Evolutionary conservation across 331 rosid genomes (phyloP).

Genomic region (Stylosanthes scabra): DNA sequence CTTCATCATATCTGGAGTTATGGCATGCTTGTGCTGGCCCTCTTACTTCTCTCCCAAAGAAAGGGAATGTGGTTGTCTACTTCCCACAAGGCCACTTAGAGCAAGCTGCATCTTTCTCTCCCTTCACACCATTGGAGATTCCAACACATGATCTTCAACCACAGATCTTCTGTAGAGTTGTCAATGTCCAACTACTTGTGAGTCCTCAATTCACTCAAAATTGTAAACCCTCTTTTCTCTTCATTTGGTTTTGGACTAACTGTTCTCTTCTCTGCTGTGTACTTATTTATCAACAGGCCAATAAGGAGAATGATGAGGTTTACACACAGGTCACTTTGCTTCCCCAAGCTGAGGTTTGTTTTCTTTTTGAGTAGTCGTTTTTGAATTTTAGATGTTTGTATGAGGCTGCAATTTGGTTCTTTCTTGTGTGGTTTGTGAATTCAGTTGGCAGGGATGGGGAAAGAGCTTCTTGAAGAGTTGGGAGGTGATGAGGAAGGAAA

Average conservation of each 20-base stretch:
- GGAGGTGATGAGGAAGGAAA: constrained; percentile 67
- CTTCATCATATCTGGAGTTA: constrained; percentile 86
- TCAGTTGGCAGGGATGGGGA: constrained; percentile 68
- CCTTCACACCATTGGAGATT: constrained; percentile 71
- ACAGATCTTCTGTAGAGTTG: constrained; percentile 89
- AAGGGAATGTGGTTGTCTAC: constrained; percentile 93
- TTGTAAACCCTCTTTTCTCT: constrained; percentile 3
- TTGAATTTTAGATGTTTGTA: constrained; percentile 7
- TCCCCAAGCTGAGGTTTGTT: constrained; percentile 84
- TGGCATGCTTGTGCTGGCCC: constrained; percentile 99
- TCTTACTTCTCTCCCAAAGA: constrained; percentile 83
- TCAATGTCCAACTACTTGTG: constrained; percentile 83
- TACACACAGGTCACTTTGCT: constrained; percentile 84
- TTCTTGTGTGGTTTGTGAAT: constrained; percentile 26
- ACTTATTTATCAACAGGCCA: constrained; percentile 63
- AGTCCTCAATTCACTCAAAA: constrained; percentile 41
- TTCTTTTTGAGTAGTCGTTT: background rate
- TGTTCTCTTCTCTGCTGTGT: background rate
- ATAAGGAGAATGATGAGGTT: constrained; percentile 98
- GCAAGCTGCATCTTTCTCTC: constrained; percentile 73
- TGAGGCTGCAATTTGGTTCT: constrained; percentile 9
- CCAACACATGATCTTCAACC: constrained; percentile 83
- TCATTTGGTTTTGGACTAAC: constrained; percentile 26
- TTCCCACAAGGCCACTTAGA: constrained; percentile 96
- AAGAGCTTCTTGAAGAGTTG: constrained; percentile 68